Conservation (phyloP, 2,329 filamentous ascomycete species). For the Penicillium sclerotiorum region DNA sequence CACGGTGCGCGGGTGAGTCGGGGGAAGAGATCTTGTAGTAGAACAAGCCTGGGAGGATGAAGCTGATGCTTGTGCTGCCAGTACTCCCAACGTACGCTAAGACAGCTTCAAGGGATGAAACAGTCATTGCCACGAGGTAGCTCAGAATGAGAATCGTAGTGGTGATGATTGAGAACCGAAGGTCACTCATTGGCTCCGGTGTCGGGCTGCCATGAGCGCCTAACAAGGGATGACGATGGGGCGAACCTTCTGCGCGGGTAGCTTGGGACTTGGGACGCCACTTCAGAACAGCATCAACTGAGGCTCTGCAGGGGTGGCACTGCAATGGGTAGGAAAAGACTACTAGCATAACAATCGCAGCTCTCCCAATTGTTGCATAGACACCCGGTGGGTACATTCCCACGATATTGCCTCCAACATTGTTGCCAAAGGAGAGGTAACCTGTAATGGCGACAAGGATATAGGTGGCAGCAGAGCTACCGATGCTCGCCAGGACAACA, state of each 20-base stretch:
- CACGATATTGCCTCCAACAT: conserved; percentile 88
- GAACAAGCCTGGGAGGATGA: conserved; percentile 93
- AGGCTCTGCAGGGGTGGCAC: conserved; percentile 94
- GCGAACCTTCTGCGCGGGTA: conserved; percentile 45
- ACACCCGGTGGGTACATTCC: conserved; percentile 81
- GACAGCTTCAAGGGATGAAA: conserved; percentile 85
- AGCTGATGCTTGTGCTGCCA: conserved; percentile 92
- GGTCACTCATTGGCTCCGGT: conserved; percentile 73
- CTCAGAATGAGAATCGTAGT: conserved; percentile 80
- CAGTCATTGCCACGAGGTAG: conserved; percentile 87
- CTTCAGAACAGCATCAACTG: conserved; percentile 87
- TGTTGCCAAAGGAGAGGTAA: conserved; percentile 92
- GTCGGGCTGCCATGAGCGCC: conserved; percentile 45
- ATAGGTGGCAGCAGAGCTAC: conserved; percentile 83
- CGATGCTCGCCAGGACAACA: conserved; percentile 82
- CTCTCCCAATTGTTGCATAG: conserved; percentile 87
- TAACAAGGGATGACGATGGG: conserved; percentile 48
- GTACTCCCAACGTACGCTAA: conserved; percentile 95
- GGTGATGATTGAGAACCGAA: conserved; percentile 86
- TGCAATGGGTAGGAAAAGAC: conserved; percentile 96
- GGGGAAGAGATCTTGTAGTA: conserved; percentile 98
- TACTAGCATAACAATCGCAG: conserved; percentile 92
- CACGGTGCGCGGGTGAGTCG: conserved; percentile 81
- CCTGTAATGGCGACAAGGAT: conserved; percentile 91
- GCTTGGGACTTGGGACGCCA: conserved; percentile 68